Conservation (phyloP, 2,329 filamentous ascomycete genomes). For the Blastomyces parvus region DNA sequence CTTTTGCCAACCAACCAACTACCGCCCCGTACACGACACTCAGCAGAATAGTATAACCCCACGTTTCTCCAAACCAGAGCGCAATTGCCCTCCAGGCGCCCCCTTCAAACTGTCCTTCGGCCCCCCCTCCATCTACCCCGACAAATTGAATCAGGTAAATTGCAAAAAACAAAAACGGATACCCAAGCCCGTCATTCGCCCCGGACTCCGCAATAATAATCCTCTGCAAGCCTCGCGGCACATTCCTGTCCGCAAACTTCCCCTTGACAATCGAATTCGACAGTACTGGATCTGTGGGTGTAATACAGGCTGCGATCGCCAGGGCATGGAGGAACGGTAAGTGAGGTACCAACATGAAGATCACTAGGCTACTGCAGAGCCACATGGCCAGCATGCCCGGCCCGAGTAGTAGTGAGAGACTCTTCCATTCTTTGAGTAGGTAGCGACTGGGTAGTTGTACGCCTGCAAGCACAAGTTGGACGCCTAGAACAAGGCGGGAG, state of each 20-base stretch:
- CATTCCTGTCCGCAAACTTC: slow-evolving; percentile 83
- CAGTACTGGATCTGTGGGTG: slow-evolving; percentile 79
- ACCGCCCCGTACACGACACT: slow-evolving; percentile 66
- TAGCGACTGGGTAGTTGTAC: slow-evolving; percentile 81
- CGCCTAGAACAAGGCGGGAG: slow-evolving; percentile 74
- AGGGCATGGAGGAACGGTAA: slow-evolving; percentile 68
- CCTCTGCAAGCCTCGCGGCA: slow-evolving; percentile 69
- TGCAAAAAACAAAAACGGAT: slow-evolving; percentile 78
- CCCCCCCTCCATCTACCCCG: slow-evolving; percentile 37
- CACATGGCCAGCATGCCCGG: slow-evolving; percentile 84
- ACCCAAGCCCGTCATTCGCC: slow-evolving; percentile 80
- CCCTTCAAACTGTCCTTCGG: slow-evolving; percentile 42
- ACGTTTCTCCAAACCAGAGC: slow-evolving; percentile 76
- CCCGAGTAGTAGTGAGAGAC: slow-evolving; percentile 63
- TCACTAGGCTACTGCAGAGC: slow-evolving; percentile 65
- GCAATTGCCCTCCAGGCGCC: slow-evolving; percentile 60
- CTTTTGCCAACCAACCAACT: slow-evolving; percentile 73
- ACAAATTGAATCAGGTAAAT: slow-evolving; percentile 74
- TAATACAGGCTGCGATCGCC: slow-evolving; percentile 75
- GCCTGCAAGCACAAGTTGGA: slow-evolving; percentile 81
- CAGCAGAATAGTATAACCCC: slow-evolving; percentile 71
- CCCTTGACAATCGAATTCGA: slow-evolving; percentile 89
- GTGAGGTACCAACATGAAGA: slow-evolving; percentile 66
- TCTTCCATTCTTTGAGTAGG: slow-evolving; percentile 66
- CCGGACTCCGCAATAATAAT: slow-evolving; percentile 76